phyloP scores from a whole-genome alignment of 352 stramenopile genomes.

The Pythium aristosporum region DNA sequence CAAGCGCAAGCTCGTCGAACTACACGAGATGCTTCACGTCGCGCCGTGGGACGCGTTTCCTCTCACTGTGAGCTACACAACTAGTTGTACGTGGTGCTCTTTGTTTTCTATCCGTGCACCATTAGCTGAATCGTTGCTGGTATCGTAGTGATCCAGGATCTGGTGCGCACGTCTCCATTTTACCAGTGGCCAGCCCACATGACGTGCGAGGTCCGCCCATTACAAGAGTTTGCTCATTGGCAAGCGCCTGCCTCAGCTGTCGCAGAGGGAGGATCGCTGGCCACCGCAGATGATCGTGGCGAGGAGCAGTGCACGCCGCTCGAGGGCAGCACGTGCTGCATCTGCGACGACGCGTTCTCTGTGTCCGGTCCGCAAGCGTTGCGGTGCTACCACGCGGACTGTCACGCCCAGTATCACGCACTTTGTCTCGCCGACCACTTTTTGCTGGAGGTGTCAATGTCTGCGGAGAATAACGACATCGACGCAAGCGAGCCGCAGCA shows the following conservation, averaged over 20 bases:
- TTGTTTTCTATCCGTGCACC: neutral
- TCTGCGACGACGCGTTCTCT: slow-evolving; percentile 41
- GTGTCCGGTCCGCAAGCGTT: slow-evolving; percentile 15
- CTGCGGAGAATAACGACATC: neutral
- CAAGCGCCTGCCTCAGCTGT: slow-evolving; percentile 6
- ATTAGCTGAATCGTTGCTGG: neutral
- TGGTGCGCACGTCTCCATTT: slow-evolving; percentile 35
- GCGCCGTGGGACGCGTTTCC: slow-evolving; percentile 44
- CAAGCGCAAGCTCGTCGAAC: slow-evolving; percentile 69
- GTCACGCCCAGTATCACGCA: slow-evolving; percentile 43
- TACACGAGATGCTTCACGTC: slow-evolving; percentile 65
- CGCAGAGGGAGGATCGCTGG: neutral
- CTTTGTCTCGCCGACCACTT: slow-evolving; percentile 61
- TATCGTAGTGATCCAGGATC: slow-evolving; percentile 27
- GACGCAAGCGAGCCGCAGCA: neutral
- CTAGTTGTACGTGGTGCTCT: slow-evolving; percentile 25
- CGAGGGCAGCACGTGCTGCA: slow-evolving; percentile 30
- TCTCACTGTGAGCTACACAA: slow-evolving; percentile 58
- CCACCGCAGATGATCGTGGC: neutral
- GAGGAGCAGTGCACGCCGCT: neutral
- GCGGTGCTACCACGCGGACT: slow-evolving; percentile 45
- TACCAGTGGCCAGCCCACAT: slow-evolving; percentile 38
- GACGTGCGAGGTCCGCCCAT: slow-evolving; percentile 36
- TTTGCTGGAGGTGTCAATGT: slow-evolving; percentile 25
- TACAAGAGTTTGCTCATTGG: slow-evolving; percentile 27